Percentiles rank a stretch among this genome's conserved stretches.
phyloP scores from a whole-genome alignment of 2,329 filamentous ascomycete species.

The Penicillium verrucosum region DNA sequence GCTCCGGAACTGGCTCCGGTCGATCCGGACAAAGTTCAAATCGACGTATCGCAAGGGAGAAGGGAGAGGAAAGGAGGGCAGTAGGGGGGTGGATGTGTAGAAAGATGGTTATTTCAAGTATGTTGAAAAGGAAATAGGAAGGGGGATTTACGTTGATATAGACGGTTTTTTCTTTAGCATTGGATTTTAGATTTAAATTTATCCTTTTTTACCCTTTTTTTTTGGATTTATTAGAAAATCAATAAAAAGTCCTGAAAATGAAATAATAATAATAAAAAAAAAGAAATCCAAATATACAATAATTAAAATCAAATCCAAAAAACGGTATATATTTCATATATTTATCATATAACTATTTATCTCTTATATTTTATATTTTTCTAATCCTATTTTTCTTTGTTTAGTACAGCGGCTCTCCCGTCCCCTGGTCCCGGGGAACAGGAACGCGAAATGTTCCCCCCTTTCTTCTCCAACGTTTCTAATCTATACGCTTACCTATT shows the following conservation, averaged over 20 bases:
- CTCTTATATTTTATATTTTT: conserved; percentile 9
- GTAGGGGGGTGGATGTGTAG: conserved; percentile 14
- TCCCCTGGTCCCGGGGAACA: conserved; percentile 32
- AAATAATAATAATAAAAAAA: neutral
- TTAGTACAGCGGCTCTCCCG: conserved; percentile 36
- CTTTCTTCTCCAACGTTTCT: conserved; percentile 26
- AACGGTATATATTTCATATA: neutral
- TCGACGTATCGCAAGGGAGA: conserved; percentile 33
- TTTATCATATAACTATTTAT: neutral
- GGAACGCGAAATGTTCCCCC: conserved; percentile 28
- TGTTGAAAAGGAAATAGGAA: conserved; percentile 14
- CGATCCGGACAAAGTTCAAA: conserved; percentile 29
- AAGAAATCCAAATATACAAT: conserved; percentile 8
- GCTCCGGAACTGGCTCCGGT: conserved; percentile 25
- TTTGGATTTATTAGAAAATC: neutral
- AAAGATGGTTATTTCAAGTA: conserved; percentile 12
- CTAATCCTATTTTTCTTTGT: conserved; percentile 16
- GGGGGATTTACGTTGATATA: conserved; percentile 35
- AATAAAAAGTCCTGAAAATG: neutral
- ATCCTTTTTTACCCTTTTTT: neutral
- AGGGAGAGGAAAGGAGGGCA: conserved; percentile 28
- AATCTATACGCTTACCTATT: neutral
- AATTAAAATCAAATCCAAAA: conserved; percentile 1
- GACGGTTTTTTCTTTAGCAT: conserved; percentile 11
- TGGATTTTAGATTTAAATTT: conserved; percentile 3